Conservation (phyloP, 2,329 filamentous ascomycete species). For the Parastagonospora avenae region DNA sequence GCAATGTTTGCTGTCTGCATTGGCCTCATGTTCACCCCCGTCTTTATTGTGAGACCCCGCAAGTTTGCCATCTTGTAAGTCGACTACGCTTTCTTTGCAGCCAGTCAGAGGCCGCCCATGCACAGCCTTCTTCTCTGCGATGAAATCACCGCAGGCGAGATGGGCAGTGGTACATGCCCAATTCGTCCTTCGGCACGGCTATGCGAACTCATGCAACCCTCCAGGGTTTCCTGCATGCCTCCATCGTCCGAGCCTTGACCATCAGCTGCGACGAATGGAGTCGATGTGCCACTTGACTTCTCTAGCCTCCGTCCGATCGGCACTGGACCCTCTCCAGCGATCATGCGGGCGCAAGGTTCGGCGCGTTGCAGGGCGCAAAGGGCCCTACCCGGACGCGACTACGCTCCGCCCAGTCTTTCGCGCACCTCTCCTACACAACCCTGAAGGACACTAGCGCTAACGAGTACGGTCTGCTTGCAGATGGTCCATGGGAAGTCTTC, state of each 20-base stretch:
- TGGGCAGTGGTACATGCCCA: constrained; percentile 32
- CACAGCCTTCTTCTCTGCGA: constrained; percentile 18
- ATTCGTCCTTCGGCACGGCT: constrained; percentile 31
- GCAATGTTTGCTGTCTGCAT: constrained; percentile 95
- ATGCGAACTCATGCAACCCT: constrained; percentile 38
- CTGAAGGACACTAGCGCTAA: constrained; percentile 43
- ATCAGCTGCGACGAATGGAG: constrained; percentile 25
- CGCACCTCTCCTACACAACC: constrained; percentile 27
- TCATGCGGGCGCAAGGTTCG: constrained; percentile 49
- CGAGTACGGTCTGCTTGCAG: constrained; percentile 56
- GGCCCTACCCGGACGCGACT: constrained; percentile 37
- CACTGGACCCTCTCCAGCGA: constrained; percentile 42
- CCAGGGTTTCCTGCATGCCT: constrained; percentile 13
- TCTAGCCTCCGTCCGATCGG: constrained; percentile 44
- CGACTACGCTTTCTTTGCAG: constrained; percentile 22
- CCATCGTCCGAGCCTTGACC: constrained; percentile 15
- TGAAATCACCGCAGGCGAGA: constrained; percentile 25
- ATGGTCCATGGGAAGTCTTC: constrained; percentile 89
- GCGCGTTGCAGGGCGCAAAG: constrained; percentile 43
- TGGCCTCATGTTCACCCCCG: constrained; percentile 74
- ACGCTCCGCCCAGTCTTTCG: constrained; percentile 19
- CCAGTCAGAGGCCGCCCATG: constrained; percentile 23
- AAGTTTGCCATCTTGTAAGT: constrained; percentile 99
- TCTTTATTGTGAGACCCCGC: constrained; percentile 77
- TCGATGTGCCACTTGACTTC: constrained; percentile 39